Base-by-base conservation (phyloP, 495 filamentous ascomycete species). In the Rhypophila decipiens region DNA sequence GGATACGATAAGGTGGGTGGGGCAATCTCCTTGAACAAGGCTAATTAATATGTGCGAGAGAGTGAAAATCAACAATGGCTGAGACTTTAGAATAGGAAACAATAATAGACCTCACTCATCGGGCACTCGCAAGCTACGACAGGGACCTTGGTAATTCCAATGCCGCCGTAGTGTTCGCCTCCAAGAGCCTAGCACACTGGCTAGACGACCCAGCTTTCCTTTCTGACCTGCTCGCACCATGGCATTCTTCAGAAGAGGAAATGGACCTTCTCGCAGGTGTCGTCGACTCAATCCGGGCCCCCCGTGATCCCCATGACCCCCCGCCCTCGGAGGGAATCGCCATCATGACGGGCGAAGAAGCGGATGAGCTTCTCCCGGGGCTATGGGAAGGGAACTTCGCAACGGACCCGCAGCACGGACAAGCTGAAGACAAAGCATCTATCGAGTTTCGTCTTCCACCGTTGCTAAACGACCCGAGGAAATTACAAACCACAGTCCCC, bases 401-500 rank as follows among this genome's bases (percentile, higher is more conserved):
- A 44, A 23, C 15, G 46, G 37, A 10, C 20, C 11, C 10, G 11
- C 18, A 21, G 1, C 9, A 20, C 5, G 12, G 38, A 33, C 39
- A 50, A 12, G 51, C 46, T 37, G 42, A 42, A 24, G 3, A 27
- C 15, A 37, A 38, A 7, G 34, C 58, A 8, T 47, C 37, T 5
- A 51, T 58, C 9, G 44, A 51, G 4, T 53, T 63, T 40, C 50
- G 23, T 2, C 11, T 46, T 15, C 42, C 53, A 1, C 35, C 35
- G 10, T 19, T 49, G 15, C n/a, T 22, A 12, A 17, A n/a, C 5
- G 44, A 57, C 29, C 42, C 37, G 0, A 46, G 56, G 24, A 40
- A 47, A 15, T 49, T 71, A 11, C 50, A 61, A 8, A 58, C 74
- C 31, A 73, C 69, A 2, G 36, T 88, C 17, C 87, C 85, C 7